phyloP scores from a whole-genome alignment of 805 yeast species.

The Pachysolen tannophilus region DNA sequence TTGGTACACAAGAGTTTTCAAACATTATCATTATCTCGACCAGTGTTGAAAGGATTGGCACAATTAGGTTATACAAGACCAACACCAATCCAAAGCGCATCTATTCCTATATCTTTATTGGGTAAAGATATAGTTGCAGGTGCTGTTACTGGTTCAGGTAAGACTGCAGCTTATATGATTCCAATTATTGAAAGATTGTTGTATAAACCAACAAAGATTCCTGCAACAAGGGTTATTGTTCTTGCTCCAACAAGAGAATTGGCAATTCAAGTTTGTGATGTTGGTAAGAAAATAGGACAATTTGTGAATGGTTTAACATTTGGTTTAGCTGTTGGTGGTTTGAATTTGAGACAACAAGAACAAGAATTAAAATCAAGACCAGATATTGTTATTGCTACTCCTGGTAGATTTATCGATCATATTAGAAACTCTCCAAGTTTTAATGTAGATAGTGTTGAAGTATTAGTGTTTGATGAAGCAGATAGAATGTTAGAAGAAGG shows the following conservation, averaged over 20 bases:
- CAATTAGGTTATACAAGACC: constrained; percentile 82
- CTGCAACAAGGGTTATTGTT: constrained; percentile 86
- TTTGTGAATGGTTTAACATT: constrained; percentile 71
- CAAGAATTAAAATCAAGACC: constrained; percentile 89
- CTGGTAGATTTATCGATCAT: constrained; percentile 98
- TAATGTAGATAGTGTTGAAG: constrained; percentile 84
- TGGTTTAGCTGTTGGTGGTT: constrained; percentile 97
- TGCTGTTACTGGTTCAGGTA: constrained; percentile 99
- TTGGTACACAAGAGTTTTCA: constrained; percentile 61
- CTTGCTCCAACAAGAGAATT: constrained; percentile 96
- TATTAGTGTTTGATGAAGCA: constrained; percentile 93
- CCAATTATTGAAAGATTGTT: constrained; percentile 90
- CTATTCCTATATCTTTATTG: constrained; percentile 85
- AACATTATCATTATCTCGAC: constrained; percentile 77
- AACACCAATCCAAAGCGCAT: constrained; percentile 88
- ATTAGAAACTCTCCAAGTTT: constrained; percentile 91
- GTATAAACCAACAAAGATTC: constrained; percentile 77
- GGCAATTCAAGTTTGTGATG: constrained; percentile 94
- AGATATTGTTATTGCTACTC: constrained; percentile 95
- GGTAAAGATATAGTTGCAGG: constrained; percentile 99
- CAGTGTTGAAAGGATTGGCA: constrained; percentile 75
- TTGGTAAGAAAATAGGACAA: constrained; percentile 76
- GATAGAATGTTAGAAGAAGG: constrained; percentile 99
- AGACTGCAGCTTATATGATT: constrained; percentile 96
- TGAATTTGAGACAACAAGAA: constrained; percentile 91